A percentile compares a stretch with the other conserved stretches of the same genome.
These are phyloP conservation scores for Laetiporus sulphureus DNA, from an alignment of 1,284 basidiomycete species.

Conservation along the genomic window DNA sequence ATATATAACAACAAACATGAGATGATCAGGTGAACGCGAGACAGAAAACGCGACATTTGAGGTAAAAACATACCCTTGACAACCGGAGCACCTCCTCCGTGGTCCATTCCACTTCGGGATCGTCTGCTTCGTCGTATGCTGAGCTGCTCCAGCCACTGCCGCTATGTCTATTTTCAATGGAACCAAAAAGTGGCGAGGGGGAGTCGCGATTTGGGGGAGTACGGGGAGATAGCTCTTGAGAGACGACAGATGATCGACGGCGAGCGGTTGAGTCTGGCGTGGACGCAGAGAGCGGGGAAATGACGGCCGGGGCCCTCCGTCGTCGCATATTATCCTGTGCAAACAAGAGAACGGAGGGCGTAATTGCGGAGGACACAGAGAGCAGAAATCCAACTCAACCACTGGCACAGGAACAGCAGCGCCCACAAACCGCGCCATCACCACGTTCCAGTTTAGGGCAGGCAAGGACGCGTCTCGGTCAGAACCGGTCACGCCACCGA, in stretches of 20 bases:
- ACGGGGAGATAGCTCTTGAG: slow-evolving; percentile 27
- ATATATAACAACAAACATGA: slow-evolving; percentile 7
- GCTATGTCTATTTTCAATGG: slow-evolving; percentile 57
- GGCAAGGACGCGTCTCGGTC: slow-evolving; percentile 17
- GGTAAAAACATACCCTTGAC: slow-evolving; percentile 43
- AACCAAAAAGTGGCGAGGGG: slow-evolving; percentile 32
- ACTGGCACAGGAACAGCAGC: too few species aligned
- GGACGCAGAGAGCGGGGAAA: slow-evolving; percentile 29
- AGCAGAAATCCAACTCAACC: too few species aligned
- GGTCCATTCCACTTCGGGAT: slow-evolving; percentile 66
- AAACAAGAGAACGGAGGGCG: slow-evolving; percentile 25
- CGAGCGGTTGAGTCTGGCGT: slow-evolving; percentile 29
- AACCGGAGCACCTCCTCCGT: slow-evolving; percentile 62
- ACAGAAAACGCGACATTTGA: slow-evolving; percentile 1
- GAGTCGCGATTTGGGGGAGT: slow-evolving; percentile 32
- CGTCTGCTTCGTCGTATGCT: slow-evolving; percentile 51
- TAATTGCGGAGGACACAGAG: too few species aligned
- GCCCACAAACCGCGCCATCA: slow-evolving; percentile 14
- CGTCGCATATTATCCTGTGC: slow-evolving; percentile 27
- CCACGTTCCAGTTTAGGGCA: slow-evolving; percentile 27
- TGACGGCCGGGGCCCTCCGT: slow-evolving; percentile 25
- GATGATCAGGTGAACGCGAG: not conserved
- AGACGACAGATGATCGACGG: slow-evolving; percentile 25
- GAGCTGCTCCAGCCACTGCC: slow-evolving; percentile 80
- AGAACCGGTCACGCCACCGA: slow-evolving; percentile 8